These are phyloP conservation scores for Auricularia auricula-judae DNA, from an alignment of 768 basidiomycete genomes.

Conservation along the genomic window DNA sequence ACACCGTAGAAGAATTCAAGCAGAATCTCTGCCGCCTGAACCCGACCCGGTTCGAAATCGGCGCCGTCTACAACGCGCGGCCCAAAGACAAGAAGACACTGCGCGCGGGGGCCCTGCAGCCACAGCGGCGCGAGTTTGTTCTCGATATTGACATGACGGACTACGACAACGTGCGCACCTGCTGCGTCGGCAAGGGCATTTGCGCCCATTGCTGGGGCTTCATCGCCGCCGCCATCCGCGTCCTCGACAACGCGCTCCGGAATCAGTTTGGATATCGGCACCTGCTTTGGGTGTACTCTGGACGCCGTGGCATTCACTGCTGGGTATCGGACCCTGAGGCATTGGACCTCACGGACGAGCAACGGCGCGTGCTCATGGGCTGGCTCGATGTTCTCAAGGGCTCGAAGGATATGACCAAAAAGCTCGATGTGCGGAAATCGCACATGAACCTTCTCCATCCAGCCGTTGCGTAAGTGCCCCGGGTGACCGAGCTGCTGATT, in stretches of 20 bases:
- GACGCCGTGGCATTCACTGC: conserved; percentile 94
- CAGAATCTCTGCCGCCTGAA: conserved; percentile 75
- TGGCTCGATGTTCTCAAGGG: conserved; percentile 79
- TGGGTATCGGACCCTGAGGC: conserved; percentile 92
- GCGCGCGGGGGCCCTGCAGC: conserved; percentile 54
- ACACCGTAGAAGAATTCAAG: conserved; percentile 78
- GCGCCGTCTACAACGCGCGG: conserved; percentile 85
- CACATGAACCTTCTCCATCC: conserved; percentile 46
- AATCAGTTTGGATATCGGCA: conserved; percentile 87
- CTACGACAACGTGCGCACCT: conserved; percentile 91
- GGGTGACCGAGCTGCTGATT: neutral
- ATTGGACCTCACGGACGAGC: conserved; percentile 82
- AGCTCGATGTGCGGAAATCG: conserved; percentile 55
- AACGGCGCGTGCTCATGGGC: conserved; percentile 75
- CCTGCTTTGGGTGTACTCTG: conserved; percentile 96
- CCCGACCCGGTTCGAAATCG: conserved; percentile 93
- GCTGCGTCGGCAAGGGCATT: conserved; percentile 84
- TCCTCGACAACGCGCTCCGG: conserved; percentile 67
- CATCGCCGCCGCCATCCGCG: conserved; percentile 83
- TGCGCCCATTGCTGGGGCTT: conserved; percentile 92
- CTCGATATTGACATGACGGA: conserved; percentile 99
- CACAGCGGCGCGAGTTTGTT: conserved; percentile 81
- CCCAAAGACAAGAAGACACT: conserved; percentile 84
- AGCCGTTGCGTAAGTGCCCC: conserved; percentile 46
- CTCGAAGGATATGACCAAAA: conserved; percentile 71